A percentile compares a stretch with the other conserved stretches of the same genome.
Conservation (phyloP, 2,329 filamentous ascomycete genomes). For the Aspergillus sp. region DNA sequence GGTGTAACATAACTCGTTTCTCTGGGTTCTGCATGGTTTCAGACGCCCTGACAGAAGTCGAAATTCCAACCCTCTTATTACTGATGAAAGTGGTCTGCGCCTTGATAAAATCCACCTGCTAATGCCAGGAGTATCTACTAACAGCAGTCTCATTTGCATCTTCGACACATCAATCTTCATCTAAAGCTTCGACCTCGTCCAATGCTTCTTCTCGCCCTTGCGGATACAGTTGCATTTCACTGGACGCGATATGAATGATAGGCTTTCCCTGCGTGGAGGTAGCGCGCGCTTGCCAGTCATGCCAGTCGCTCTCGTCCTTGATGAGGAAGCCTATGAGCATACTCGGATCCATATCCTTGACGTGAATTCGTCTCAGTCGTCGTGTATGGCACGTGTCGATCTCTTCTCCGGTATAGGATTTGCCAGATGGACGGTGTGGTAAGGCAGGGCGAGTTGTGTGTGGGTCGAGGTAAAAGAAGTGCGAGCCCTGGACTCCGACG, state of each 20-base stretch:
- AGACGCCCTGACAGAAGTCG: constrained; percentile 33
- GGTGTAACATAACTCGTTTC: constrained; percentile 47
- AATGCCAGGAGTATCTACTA: not conserved
- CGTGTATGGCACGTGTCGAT: constrained; percentile 83
- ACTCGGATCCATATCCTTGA: constrained; percentile 94
- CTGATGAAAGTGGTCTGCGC: not conserved
- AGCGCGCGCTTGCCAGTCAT: constrained; percentile 73
- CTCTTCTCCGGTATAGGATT: constrained; percentile 65
- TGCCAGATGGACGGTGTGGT: constrained; percentile 53
- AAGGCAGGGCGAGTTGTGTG: constrained; percentile 79
- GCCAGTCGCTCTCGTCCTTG: constrained; percentile 76
- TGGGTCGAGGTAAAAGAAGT: constrained; percentile 93
- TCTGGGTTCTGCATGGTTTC: constrained; percentile 23
- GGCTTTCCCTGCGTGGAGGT: constrained; percentile 74
- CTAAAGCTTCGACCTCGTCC: constrained; percentile 85
- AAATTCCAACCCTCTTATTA: constrained; percentile 21
- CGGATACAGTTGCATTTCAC: constrained; percentile 57
- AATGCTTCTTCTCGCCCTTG: constrained; percentile 69
- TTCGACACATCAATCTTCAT: constrained; percentile 55
- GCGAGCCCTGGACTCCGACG: constrained; percentile 67
- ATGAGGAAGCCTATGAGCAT: constrained; percentile 97
- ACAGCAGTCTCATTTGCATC: constrained; percentile 1
- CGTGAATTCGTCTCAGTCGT: constrained; percentile 74
- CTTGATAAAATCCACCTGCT: not conserved
- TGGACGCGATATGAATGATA: constrained; percentile 75